Conservation (phyloP, 2,329 filamentous ascomycete species). For the Neonectria ditissima region DNA sequence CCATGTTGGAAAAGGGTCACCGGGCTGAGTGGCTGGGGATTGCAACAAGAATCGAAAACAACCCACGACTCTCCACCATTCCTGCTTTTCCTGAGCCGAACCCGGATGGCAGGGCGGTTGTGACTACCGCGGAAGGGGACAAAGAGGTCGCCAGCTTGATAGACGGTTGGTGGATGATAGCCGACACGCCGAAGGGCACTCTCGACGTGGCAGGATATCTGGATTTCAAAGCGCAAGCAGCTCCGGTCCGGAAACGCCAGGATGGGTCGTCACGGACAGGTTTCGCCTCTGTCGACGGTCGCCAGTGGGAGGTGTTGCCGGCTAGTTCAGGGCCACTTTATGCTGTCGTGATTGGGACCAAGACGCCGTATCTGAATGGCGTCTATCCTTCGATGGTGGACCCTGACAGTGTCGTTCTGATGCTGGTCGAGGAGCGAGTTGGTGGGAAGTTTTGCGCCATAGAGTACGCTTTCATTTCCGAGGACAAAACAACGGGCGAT, state of each 20-base stretch:
- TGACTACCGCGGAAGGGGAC: constrained; percentile 29
- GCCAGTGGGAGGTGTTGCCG: neutral
- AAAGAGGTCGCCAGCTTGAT: constrained; percentile 1
- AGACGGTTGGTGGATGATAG: constrained; percentile 27
- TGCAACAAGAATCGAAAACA: neutral
- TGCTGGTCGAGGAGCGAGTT: neutral
- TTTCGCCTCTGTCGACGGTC: neutral
- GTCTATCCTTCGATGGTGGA: neutral
- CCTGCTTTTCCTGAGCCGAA: constrained; percentile 55
- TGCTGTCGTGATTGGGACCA: neutral
- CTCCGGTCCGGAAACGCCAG: neutral
- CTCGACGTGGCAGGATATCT: constrained; percentile 24
- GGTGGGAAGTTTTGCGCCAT: neutral
- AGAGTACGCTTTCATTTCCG: neutral
- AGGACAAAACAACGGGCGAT: neutral
- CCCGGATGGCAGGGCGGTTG: constrained; percentile 52
- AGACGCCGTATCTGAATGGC: neutral
- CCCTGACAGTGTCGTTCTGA: neutral
- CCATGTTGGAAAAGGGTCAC: neutral
- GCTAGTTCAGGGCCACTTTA: neutral
- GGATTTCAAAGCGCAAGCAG: neutral
- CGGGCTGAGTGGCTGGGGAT: constrained; percentile 5
- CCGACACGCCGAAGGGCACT: constrained; percentile 11
- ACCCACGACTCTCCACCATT: neutral
- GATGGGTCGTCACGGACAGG: neutral